Conservation (phyloP, 139 green algal genomes). For the Chlorella ohadii region DNA sequence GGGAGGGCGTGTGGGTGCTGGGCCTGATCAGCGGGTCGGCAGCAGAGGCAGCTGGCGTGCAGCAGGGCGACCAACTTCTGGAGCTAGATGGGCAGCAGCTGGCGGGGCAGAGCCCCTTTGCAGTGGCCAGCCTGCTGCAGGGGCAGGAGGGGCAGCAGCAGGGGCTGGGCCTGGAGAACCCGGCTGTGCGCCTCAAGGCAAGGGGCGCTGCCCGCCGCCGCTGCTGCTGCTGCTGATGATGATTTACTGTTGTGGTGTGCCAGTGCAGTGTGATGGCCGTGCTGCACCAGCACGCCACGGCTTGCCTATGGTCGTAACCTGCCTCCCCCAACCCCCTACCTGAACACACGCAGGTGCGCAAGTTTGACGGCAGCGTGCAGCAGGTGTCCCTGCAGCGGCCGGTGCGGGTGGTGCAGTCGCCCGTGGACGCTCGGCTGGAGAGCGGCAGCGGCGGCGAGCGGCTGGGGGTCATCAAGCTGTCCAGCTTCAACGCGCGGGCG, state of each 20-base stretch:
- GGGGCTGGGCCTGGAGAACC: background rate
- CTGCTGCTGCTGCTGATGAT: background rate
- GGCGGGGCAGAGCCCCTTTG: slow-evolving; percentile 64
- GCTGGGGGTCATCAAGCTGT: slow-evolving; percentile 71
- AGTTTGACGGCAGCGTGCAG: slow-evolving; percentile 11
- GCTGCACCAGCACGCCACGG: too few relatives aligned
- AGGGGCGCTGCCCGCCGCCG: background rate
- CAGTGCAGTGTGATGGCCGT: too few relatives aligned
- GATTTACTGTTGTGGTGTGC: background rate
- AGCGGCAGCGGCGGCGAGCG: background rate
- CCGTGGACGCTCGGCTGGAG: slow-evolving; percentile 18
- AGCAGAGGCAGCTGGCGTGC: slow-evolving; percentile 77
- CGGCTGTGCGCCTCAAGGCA: slow-evolving; percentile 42
- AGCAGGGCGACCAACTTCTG: slow-evolving; percentile 90
- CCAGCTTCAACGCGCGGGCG: slow-evolving; percentile 83
- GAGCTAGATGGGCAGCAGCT: slow-evolving; percentile 67
- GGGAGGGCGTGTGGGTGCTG: slow-evolving; percentile 77
- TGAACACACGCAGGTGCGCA: background rate
- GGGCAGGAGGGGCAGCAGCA: slow-evolving; percentile 21
- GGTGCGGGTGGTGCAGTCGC: slow-evolving; percentile 13
- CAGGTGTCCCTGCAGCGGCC: slow-evolving; percentile 26
- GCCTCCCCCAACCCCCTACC: background rate
- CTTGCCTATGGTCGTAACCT: too few relatives aligned
- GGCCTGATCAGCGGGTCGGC: slow-evolving; percentile 82
- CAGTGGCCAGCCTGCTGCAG: slow-evolving; percentile 60